Conservation (phyloP, 805 yeast genomes). For the Ogataea paradorogensis region DNA sequence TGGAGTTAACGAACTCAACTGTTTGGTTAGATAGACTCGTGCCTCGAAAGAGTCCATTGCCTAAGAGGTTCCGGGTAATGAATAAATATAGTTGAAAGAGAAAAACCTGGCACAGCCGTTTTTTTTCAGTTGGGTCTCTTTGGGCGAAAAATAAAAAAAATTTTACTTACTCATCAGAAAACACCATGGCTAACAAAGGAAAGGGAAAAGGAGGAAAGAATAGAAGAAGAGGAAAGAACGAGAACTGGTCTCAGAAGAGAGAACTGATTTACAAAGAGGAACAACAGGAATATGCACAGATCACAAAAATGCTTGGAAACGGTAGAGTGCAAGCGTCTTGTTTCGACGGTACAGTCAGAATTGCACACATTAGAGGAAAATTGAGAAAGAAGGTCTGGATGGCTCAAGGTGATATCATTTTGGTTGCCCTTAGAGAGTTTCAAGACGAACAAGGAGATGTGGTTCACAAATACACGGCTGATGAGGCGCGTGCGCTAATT, state of each 20-base stretch:
- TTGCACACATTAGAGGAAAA: slow-evolving; percentile 98
- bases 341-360: slow-evolving; percentile 89
- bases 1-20: slow-evolving; percentile 63
- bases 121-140: background rate
- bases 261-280: slow-evolving; percentile 90
- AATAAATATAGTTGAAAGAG: background rate
- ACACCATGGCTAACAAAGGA: slow-evolving; percentile 52
- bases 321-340: slow-evolving; percentile 95
- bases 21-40: slow-evolving; percentile 67
- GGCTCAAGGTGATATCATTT: slow-evolving; percentile 96
- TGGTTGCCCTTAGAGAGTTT: slow-evolving; percentile 95
- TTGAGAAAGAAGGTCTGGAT: slow-evolving; percentile 99
- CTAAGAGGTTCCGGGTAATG: slow-evolving; percentile 10
- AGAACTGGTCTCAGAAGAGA: slow-evolving; percentile 85
- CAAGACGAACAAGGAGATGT: slow-evolving; percentile 98
- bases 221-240: slow-evolving; percentile 99
- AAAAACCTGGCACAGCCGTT: slow-evolving; percentile 6
- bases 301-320: slow-evolving; percentile 96
- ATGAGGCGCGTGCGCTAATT: slow-evolving; percentile 96
- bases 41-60: slow-evolving; percentile 88
- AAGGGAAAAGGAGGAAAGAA: slow-evolving; percentile 74
- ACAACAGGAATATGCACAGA: slow-evolving; percentile 98
- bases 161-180: slow-evolving; percentile 4
- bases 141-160: slow-evolving; percentile 5
- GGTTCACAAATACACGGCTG: slow-evolving; percentile 92